phyloP scores from a whole-genome alignment of 2,329 filamentous ascomycete genomes.

The Chrysosporium queenslandicum region DNA sequence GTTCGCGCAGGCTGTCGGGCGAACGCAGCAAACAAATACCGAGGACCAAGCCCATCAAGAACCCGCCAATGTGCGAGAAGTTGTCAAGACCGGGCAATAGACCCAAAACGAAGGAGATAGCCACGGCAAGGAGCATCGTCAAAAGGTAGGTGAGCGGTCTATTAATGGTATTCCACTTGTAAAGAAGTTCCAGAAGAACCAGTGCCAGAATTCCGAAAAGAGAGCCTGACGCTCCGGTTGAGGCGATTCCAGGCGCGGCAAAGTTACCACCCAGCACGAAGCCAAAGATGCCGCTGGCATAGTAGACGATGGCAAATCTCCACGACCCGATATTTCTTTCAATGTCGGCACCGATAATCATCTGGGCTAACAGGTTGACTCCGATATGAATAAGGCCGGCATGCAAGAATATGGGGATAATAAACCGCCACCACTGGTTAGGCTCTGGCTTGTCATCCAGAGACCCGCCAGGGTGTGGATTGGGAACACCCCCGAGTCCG shows the following conservation, averaged over 20 bases:
- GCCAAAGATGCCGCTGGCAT: conserved; percentile 86
- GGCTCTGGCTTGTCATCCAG: conserved; percentile 54
- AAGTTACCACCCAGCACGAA: conserved; percentile 94
- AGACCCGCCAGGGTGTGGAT: conserved; percentile 45
- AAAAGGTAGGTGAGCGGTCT: conserved; percentile 73
- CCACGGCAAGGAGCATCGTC: conserved; percentile 74
- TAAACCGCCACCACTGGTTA: conserved; percentile 96
- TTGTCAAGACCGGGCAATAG: conserved; percentile 90
- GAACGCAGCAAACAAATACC: conserved; percentile 84
- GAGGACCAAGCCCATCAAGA: conserved; percentile 79
- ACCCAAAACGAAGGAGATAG: conserved; percentile 84
- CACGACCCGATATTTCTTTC: conserved; percentile 80
- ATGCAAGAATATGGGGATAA: conserved; percentile 89
- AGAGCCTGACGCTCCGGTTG: conserved; percentile 78
- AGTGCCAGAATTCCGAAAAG: conserved; percentile 89
- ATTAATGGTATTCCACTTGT: conserved; percentile 74
- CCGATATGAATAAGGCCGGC: conserved; percentile 88
- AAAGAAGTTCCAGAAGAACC: conserved; percentile 77
- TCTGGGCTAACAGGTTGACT: conserved; percentile 86
- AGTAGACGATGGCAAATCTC: conserved; percentile 81
- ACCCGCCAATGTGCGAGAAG: conserved; percentile 93
- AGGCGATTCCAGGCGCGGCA: conserved; percentile 68
- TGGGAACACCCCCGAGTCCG: conserved; percentile 66
- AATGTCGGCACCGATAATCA: conserved; percentile 86
- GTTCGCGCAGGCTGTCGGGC: conserved; percentile 65